phyloP scores from a whole-genome alignment of 2,329 filamentous ascomycete genomes.

The Chalaropsis thielavioides region DNA sequence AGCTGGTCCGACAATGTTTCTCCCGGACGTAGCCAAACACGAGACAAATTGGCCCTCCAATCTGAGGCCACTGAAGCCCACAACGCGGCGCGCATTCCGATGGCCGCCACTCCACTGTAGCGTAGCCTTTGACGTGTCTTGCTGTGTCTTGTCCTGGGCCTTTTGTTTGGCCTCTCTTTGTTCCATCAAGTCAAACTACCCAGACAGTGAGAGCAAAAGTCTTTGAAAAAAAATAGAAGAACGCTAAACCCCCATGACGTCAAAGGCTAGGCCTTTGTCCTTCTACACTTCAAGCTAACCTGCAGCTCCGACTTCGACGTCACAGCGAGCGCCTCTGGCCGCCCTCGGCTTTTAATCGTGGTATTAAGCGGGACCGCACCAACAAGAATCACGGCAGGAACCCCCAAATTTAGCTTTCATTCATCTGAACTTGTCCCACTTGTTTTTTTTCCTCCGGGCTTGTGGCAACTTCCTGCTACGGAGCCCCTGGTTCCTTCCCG shows the following conservation, averaged over 20 bases:
- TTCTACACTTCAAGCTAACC: no score
- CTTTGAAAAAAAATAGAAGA: no score
- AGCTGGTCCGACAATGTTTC: neutral
- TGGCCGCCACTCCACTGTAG: neutral
- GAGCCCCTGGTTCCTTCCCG: conserved; percentile 2
- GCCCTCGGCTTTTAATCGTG: no score
- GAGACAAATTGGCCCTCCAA: neutral
- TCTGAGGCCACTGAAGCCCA: neutral
- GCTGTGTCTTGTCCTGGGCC: neutral
- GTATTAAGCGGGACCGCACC: neutral
- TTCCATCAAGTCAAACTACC: no score
- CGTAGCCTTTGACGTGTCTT: neutral
- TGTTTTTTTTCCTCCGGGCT: neutral
- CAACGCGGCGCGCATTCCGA: neutral
- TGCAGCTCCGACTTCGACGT: no score
- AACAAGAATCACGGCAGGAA: neutral
- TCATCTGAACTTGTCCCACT: neutral
- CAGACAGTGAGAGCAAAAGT: no score
- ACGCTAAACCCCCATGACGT: no score
- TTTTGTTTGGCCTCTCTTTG: neutral
- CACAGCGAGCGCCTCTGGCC: no score
- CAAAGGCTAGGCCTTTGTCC: no score
- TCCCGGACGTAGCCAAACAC: neutral
- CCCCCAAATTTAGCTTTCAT: neutral
- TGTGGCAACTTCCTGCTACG: neutral